These are phyloP conservation scores for Penicillium freii DNA, from an alignment of 2,329 filamentous ascomycete species.

Conservation along the genomic window DNA sequence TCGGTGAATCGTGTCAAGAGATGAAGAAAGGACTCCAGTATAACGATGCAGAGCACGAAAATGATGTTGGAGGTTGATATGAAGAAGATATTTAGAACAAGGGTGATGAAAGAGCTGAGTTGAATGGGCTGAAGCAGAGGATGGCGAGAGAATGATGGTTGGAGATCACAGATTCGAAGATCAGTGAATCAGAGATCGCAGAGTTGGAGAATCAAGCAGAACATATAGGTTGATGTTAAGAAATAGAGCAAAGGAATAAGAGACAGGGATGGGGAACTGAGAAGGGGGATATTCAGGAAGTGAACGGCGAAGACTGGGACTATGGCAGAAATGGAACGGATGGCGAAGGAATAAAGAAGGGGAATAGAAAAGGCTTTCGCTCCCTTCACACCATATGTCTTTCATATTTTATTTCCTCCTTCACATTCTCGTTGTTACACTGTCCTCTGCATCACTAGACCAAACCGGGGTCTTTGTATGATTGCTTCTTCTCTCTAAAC, in stretches of 20 bases:
- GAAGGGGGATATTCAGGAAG: not conserved
- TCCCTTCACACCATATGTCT: too few relatives aligned
- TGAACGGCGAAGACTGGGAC: not conserved
- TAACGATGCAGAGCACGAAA: not conserved
- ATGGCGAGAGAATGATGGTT: not conserved
- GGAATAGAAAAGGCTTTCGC: too few relatives aligned
- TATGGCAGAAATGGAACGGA: too few relatives aligned
- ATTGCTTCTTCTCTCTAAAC: too few relatives aligned
- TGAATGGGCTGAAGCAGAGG: not conserved
- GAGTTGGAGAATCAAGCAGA: not conserved
- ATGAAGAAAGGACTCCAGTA: not conserved
- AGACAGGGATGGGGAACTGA: not conserved
- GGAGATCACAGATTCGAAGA: not conserved
- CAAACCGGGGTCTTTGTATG: too few relatives aligned
- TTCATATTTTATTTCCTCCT: too few relatives aligned
- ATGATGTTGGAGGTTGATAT: not conserved
- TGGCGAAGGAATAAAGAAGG: not conserved
- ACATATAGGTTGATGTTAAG: not conserved
- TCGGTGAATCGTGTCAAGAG: not conserved
- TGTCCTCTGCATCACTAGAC: too few relatives aligned
- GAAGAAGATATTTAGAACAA: too few relatives aligned
- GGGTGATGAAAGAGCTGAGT: not conserved
- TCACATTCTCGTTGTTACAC: too few relatives aligned
- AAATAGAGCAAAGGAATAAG: not conserved
- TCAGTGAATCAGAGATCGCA: not conserved